Evolutionary conservation across 805 yeast species (phyloP).

Genomic region (Tetrapisispora arboricola): DNA sequence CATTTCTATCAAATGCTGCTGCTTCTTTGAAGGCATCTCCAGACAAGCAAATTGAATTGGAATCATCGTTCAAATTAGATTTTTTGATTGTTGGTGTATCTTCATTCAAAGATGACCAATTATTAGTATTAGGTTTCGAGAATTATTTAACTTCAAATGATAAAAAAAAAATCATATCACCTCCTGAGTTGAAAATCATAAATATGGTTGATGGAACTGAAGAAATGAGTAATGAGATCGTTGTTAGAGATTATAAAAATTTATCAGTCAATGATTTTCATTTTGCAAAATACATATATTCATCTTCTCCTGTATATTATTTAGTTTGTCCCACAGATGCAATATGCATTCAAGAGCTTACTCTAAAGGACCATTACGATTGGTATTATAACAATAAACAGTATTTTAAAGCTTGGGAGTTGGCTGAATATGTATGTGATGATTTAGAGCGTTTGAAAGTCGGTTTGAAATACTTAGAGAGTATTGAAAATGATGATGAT

Average conservation of each 20-base stretch:
- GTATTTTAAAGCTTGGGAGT: constrained; percentile 67
- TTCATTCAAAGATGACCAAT: constrained; percentile 59
- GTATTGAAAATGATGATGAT: constrained; percentile 32
- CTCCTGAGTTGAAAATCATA: constrained; percentile 70
- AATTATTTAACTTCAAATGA: constrained; percentile 6
- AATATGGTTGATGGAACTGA: constrained; percentile 61
- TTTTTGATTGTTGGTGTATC: constrained; percentile 65
- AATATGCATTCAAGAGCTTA: constrained; percentile 63
- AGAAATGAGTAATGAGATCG: constrained; percentile 67
- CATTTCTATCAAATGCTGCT: constrained; percentile 32
- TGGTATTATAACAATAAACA: constrained; percentile 56
- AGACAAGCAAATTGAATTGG: constrained; percentile 33
- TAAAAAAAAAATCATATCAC: constrained; percentile 28
- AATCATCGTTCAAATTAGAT: constrained; percentile 32
- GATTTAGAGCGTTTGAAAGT: constrained; percentile 42
- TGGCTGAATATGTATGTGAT: constrained; percentile 49
- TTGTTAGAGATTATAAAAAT: constrained; percentile 43
- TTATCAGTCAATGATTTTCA: constrained; percentile 76
- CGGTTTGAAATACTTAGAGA: constrained; percentile 45
- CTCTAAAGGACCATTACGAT: constrained; percentile 53
- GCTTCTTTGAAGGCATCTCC: constrained; percentile 38
- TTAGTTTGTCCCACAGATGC: constrained; percentile 76
- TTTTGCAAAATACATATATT: constrained; percentile 40
- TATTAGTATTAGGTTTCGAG: constrained; percentile 34
- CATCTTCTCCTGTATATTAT: constrained; percentile 38